Evolutionary conservation across 345 rosid species (phyloP), one percentile per base, ranked within the genome.

Genomic region (Citrus sinensis): DNA sequence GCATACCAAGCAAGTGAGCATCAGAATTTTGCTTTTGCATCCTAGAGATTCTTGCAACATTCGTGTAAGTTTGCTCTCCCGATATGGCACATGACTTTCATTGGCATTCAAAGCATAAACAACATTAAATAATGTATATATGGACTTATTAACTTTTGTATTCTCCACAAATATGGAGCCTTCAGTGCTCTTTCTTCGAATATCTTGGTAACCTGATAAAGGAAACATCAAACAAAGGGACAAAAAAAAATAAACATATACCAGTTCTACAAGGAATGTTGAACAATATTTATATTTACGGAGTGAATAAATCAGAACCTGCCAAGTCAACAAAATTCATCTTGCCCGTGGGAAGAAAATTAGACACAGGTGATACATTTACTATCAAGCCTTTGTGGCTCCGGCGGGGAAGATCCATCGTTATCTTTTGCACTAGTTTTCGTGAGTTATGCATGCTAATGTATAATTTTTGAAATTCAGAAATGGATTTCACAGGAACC

Each of bases 61-160:
- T 64, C 84, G 91, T 51, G 94, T 90, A 40, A 94, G 87, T 81
- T 87, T 91, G 80, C 92, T 94, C 84, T 91, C 97, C 32, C 97
- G 89, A 80, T 90, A 94, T 29, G 95, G 97, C 46, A 94, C 88
- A 72, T 88, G 92, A 25, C 76, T 75, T 69, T 89, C 94, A 73
- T 88, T 89, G 54, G 89, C 87, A 71, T 81, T 91, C 71, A 94
- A 81, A 61, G 98, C 90, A 76, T 77, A 86, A 71, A 91, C 63
- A 68, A 94, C 98, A 72, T 91, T 91, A 54, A 88, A 91, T 40
- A 94, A 76, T 25, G 97, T 92, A 85, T 92, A 81, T 10, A 94
- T 82, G 6, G 94, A 88, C 86, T 85, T 94, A 69, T 90, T 94
- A 24, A 86, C 85, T 74, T 82, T 85, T 72, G 82, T 71, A 55